Evolutionary conservation across 768 basidiomycete genomes (phyloP).

Genomic region (Serendipita indica): DNA sequence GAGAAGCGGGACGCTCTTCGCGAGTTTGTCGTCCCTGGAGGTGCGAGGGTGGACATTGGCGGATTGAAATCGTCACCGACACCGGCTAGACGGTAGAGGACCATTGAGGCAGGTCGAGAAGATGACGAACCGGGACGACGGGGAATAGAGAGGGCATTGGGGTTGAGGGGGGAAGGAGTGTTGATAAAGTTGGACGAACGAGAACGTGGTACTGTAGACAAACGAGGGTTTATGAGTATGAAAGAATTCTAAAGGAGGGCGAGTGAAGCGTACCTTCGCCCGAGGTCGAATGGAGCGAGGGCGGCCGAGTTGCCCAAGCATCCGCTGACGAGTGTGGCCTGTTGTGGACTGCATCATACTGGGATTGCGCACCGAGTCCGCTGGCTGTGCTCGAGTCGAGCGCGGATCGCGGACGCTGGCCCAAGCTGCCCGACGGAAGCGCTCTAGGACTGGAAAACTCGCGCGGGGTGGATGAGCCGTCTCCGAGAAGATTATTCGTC

Average conservation of each 20-base stretch:
- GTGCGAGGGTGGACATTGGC: conserved; percentile 22
- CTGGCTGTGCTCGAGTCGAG: neutral
- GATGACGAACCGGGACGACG: conserved; percentile 4
- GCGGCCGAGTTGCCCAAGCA: neutral
- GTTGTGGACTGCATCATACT: neutral
- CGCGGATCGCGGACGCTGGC: neutral
- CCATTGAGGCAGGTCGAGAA: conserved; percentile 40
- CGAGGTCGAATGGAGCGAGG: neutral
- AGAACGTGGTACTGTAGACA: neutral
- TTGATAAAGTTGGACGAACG: conserved; percentile 9
- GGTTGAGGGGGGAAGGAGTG: conserved; percentile 9
- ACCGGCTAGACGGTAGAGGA: conserved; percentile 47
- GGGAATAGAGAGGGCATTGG: conserved; percentile 8
- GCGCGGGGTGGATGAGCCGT: neutral
- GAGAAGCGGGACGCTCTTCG: conserved; percentile 35
- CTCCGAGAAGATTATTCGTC: conserved; percentile 9
- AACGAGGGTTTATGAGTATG: neutral
- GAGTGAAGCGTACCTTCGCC: neutral
- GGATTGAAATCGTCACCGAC: conserved; percentile 24
- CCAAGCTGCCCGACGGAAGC: neutral
- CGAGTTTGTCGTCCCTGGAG: conserved; percentile 16
- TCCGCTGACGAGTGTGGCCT: conserved; percentile 2
- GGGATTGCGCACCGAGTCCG: neutral
- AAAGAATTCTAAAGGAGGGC: neutral
- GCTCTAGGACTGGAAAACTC: neutral